phyloP scores from a whole-genome alignment of 805 yeast species.

The Candida gorgasii region DNA sequence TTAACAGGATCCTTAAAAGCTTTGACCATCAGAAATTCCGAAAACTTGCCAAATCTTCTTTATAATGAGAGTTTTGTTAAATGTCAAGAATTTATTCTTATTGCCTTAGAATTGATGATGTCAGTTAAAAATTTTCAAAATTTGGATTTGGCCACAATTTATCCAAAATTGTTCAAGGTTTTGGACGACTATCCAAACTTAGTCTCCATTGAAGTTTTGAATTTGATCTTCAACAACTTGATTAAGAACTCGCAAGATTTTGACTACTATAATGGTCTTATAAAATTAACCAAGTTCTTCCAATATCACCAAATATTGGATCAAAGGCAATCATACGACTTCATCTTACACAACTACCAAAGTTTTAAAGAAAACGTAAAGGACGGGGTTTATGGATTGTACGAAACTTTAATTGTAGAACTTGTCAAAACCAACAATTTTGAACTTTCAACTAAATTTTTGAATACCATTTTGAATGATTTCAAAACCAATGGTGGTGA shows the following conservation, averaged over 20 bases:
- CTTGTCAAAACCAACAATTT: slow-evolving; percentile 52
- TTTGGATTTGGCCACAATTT: slow-evolving; percentile 30
- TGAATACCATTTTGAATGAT: slow-evolving; percentile 47
- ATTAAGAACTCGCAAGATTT: slow-evolving; percentile 24
- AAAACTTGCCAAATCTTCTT: slow-evolving; percentile 13
- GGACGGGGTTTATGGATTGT: slow-evolving; percentile 47
- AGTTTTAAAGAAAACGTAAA: slow-evolving; percentile 3
- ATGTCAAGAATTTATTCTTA: slow-evolving; percentile 43
- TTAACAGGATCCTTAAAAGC: slow-evolving; percentile 52
- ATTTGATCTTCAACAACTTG: slow-evolving; percentile 17
- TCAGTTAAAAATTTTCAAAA: slow-evolving; percentile 44
- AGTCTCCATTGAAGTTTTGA: slow-evolving; percentile 20
- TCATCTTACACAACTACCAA: slow-evolving; percentile 27
- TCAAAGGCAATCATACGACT: slow-evolving; percentile 23
- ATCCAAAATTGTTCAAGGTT: slow-evolving; percentile 37
- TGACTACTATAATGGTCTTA: slow-evolving; percentile 36
- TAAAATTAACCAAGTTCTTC: slow-evolving; percentile 30
- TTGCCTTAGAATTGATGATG: slow-evolving; percentile 45
- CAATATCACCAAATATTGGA: slow-evolving; percentile 18
- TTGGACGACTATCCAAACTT: slow-evolving; percentile 30
- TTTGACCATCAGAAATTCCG: slow-evolving; percentile 6
- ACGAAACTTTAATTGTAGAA: slow-evolving; percentile 52
- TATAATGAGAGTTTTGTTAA: slow-evolving; percentile 48
- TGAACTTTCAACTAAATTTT: slow-evolving; percentile 52
- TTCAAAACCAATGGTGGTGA: slow-evolving; percentile 3